phyloP scores from a whole-genome alignment of 2,329 filamentous ascomycete genomes.

The Alternaria sp. region DNA sequence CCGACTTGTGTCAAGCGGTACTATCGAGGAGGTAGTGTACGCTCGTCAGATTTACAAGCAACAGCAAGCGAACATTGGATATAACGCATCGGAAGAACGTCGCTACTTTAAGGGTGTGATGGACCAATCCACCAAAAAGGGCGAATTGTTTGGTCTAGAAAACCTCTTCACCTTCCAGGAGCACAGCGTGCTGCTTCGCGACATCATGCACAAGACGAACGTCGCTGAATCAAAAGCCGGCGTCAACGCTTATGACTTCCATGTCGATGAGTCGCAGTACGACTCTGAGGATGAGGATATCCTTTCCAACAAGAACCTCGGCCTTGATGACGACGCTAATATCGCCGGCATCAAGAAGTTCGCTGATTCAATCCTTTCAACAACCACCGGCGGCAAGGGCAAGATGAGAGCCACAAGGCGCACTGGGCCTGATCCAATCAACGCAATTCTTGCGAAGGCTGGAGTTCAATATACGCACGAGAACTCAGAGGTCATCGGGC shows the following conservation, averaged over 20 bases:
- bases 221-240: constrained; percentile 90
- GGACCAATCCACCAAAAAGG: constrained; percentile 79
- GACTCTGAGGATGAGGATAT: constrained; percentile 38
- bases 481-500: constrained; percentile 92
- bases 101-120: constrained; percentile 96
- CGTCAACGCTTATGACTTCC: constrained; percentile 77
- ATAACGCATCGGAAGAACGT: constrained; percentile 88
- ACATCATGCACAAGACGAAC: constrained; percentile 98
- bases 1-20: constrained; percentile 85
- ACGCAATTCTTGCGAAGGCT: constrained; percentile 84
- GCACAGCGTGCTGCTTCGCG: constrained; percentile 80
- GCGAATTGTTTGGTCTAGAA: constrained; percentile 88
- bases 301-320: constrained; percentile 34
- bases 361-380: constrained; percentile 39
- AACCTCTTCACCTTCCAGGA: constrained; percentile 87
- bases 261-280: constrained; percentile 51
- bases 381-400: constrained; percentile 25
- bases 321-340: constrained; percentile 37
- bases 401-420: constrained; percentile 52
- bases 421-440: constrained; percentile 72
- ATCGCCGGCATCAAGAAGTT: constrained; percentile 67
- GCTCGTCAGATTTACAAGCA: constrained; percentile 98
- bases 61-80: constrained; percentile 97
- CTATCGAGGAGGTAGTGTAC: constrained; percentile 96
- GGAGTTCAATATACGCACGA: constrained; percentile 96